phyloP scores from a whole-genome alignment of 73 alveolate genomes.

The Tetrahymena thermophila region DNA sequence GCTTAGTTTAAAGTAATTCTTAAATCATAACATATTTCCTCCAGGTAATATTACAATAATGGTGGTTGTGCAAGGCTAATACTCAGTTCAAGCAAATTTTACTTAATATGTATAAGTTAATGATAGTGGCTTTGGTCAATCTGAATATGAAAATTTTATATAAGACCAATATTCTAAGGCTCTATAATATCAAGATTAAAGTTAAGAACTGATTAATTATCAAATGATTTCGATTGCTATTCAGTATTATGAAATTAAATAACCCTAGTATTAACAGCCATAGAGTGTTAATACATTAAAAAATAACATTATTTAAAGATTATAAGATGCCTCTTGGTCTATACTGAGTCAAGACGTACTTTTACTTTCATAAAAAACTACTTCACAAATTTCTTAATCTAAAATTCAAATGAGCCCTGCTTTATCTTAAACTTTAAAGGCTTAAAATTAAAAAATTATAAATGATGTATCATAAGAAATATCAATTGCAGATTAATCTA shows the following conservation, averaged over 20 bases:
- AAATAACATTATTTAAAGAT: not conserved
- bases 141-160: no score
- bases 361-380: not conserved
- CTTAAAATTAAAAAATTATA: no score
- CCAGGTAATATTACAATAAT: no score
- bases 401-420: not conserved
- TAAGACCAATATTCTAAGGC: no score
- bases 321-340: not conserved
- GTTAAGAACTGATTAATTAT: not conserved
- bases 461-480: no score
- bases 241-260: not conserved
- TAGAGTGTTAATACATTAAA: not conserved
- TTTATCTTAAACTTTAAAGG: not conserved
- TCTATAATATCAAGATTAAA: no score
- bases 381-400: not conserved
- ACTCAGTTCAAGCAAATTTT: no score
- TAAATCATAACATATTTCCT: no score
- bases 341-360: not conserved
- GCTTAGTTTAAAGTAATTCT: no score
- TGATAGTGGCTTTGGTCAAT: no score
- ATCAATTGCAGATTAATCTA: not conserved
- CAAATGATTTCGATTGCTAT: not conserved
- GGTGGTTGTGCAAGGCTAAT: no score
- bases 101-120: no score
- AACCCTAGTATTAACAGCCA: not conserved